These are phyloP conservation scores for Pseudocercospora macadamiae DNA, from an alignment of 2,329 filamentous ascomycete genomes.

Conservation along the genomic window DNA sequence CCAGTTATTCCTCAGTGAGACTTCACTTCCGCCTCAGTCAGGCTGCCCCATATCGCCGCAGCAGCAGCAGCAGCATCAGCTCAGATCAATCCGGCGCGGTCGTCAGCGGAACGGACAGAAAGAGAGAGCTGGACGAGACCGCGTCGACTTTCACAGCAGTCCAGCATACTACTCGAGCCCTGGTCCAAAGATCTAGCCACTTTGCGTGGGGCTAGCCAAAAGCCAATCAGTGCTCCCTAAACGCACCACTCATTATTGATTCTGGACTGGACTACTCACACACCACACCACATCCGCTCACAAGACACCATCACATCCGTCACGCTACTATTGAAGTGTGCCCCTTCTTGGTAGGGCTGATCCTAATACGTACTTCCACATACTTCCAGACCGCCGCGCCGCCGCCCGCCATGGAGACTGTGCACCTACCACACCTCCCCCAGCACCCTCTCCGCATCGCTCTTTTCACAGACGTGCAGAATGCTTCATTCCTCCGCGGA, in stretches of 20 bases:
- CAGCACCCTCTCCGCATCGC: constrained; percentile 70
- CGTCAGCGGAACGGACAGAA: constrained; percentile 5
- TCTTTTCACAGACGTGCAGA: constrained; percentile 75
- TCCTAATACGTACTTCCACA: not conserved
- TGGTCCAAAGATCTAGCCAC: not conserved
- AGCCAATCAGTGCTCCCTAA: not conserved
- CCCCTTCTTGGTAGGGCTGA: constrained; percentile 2
- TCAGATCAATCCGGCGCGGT: constrained; percentile 3
- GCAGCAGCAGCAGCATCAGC: too few relatives aligned
- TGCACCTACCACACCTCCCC: constrained; percentile 77
- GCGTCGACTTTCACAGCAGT: constrained; percentile 2
- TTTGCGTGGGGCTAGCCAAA: not conserved
- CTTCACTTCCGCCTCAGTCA: too few relatives aligned
- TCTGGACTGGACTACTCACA: too few relatives aligned
- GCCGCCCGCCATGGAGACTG: constrained; percentile 60
- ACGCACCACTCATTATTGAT: not conserved
- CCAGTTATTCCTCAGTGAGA: too few relatives aligned
- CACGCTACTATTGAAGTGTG: not conserved
- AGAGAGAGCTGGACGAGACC: constrained; percentile 6
- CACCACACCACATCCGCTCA: not conserved
- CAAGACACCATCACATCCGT: not conserved
- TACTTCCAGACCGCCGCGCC: not conserved
- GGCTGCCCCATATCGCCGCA: constrained; percentile 5
- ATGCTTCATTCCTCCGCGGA: constrained; percentile 75
- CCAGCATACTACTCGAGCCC: not conserved